A percentile compares a stretch with the other conserved stretches of the same genome.
Evolutionary conservation across 352 stramenopile species (phyloP).

Genomic region (Globisporangium sylvaticum): DNA sequence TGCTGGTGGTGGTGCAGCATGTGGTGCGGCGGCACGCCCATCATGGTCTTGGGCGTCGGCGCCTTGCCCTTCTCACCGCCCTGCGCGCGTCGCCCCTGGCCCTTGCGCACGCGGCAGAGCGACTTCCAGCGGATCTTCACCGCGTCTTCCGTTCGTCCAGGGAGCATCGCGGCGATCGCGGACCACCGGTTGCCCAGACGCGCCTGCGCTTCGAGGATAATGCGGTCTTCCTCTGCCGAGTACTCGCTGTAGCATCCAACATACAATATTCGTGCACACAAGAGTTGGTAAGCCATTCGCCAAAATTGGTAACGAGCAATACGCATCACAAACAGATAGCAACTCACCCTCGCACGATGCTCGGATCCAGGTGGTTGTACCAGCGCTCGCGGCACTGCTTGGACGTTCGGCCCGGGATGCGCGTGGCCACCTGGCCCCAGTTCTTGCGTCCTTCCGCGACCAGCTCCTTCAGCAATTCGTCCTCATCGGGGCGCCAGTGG

Average conservation of each 20-base stretch:
- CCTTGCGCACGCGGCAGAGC: conserved; percentile 75
- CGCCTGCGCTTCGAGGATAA: conserved; percentile 83
- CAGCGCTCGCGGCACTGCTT: conserved; percentile 97
- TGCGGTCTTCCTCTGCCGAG: conserved; percentile 82
- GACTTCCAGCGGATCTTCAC: conserved; percentile 92
- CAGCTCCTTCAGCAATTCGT: conserved; percentile 82
- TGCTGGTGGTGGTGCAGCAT: conserved; percentile 19
- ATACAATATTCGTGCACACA: neutral
- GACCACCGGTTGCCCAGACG: conserved; percentile 88
- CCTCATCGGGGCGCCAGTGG: conserved; percentile 93
- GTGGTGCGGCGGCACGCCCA: conserved; percentile 6
- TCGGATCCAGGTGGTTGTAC: conserved; percentile 92
- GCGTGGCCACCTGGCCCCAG: conserved; percentile 85
- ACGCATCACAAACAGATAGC: neutral
- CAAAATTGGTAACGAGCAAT: neutral
- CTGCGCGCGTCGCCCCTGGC: conserved; percentile 41
- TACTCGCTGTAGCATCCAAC: conserved; percentile 37
- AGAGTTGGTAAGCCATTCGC: neutral
- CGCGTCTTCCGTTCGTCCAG: conserved; percentile 84
- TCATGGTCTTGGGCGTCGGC: conserved; percentile 24
- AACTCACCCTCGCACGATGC: conserved; percentile 9
- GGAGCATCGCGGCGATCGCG: conserved; percentile 86
- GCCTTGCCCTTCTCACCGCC: conserved; percentile 33
- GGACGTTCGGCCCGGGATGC: conserved; percentile 76
- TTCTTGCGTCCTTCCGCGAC: conserved; percentile 82